Percentiles rank a stretch among this genome's conserved stretches.
Conservation (phyloP, 345 rosid genomes). For the Populus tremula region DNA sequence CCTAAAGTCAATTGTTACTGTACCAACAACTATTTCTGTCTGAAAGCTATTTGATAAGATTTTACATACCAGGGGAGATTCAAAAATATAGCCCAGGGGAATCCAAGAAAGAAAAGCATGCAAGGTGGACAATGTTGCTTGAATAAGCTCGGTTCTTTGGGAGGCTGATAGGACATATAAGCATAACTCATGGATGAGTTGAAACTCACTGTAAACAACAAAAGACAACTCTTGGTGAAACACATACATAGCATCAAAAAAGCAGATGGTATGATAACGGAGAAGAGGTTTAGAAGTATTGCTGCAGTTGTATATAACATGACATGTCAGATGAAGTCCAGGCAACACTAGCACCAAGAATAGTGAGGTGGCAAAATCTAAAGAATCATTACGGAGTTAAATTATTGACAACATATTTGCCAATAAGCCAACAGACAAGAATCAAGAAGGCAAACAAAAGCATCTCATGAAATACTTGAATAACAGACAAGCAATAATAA, state of each 20-base stretch:
- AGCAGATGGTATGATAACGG: not conserved
- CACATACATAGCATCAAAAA: not conserved
- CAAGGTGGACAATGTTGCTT: constrained; percentile 88
- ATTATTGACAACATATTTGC: not conserved
- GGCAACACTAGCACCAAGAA: not conserved
- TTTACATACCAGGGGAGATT: constrained; percentile 79
- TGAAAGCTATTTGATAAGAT: not conserved
- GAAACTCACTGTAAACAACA: constrained; percentile 77
- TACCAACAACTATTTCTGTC: not conserved
- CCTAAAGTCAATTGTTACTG: constrained; percentile 4
- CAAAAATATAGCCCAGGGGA: constrained; percentile 98
- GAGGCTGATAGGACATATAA: constrained; percentile 93
- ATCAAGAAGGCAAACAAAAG: not conserved
- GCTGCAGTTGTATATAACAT: not conserved
- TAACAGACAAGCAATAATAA: not conserved
- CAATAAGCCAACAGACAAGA: not conserved
- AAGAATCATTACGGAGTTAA: not conserved
- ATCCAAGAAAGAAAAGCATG: constrained; percentile 99
- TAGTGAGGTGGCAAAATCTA: not conserved
- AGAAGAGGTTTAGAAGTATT: not conserved
- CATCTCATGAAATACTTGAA: not conserved
- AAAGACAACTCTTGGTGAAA: constrained; percentile 20
- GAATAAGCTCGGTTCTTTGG: constrained; percentile 89
- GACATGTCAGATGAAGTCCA: not conserved
- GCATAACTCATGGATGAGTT: constrained; percentile 98